These are phyloP conservation scores for Phlyctochytrium planicorne DNA, from an alignment of 192 early-diverging fungal species.

Conservation along the genomic window DNA sequence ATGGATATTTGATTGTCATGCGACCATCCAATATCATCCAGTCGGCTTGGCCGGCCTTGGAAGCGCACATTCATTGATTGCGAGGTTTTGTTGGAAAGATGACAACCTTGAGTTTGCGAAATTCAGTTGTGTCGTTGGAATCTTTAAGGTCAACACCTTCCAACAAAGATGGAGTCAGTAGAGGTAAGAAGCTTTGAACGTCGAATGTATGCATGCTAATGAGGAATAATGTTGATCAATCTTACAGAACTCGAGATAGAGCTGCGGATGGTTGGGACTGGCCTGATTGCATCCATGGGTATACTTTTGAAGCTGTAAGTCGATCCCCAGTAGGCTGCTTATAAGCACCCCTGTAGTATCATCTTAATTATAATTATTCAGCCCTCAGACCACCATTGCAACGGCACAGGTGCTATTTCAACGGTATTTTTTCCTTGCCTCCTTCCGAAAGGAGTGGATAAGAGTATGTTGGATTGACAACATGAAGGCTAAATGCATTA, in stretches of 20 bases:
- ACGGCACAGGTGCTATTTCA: constrained; percentile 93
- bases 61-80: not conserved
- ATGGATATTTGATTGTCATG: not conserved
- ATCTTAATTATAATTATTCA: constrained; percentile 29
- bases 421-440: constrained; percentile 84
- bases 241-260: constrained; percentile 64
- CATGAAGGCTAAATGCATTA: constrained; percentile 4
- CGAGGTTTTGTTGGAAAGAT: not conserved
- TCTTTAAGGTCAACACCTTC: not conserved
- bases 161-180: not conserved
- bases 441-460: constrained; percentile 70
- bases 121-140: not conserved
- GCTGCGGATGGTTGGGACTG: constrained; percentile 72
- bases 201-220: too few relatives aligned
- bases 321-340: not conserved
- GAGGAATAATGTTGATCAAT: not conserved
- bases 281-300: constrained; percentile 81
- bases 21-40: not conserved
- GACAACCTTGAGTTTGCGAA: not conserved
- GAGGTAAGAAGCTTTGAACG: too few relatives aligned
- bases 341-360: not conserved
- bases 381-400: constrained; percentile 93
- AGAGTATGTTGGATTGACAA: constrained; percentile 38
- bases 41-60: not conserved
- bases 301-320: constrained; percentile 74